phyloP scores from a whole-genome alignment of 2,329 filamentous ascomycete species.

The Clonostachys solani region DNA sequence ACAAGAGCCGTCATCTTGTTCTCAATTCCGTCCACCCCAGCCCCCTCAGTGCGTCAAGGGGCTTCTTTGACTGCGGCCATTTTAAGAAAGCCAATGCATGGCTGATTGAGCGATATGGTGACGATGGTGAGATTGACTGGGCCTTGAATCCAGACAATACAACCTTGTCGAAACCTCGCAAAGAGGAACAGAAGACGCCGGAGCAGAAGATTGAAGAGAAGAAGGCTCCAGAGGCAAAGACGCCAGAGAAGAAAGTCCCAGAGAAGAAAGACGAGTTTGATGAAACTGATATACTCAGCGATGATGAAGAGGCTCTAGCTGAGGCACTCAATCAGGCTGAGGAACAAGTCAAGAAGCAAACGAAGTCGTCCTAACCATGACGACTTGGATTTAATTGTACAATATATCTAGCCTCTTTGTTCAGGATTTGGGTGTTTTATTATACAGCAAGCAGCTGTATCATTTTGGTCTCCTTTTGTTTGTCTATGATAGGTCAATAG shows the following conservation, averaged over 20 bases:
- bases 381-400: no score
- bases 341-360: slow-evolving; percentile 14
- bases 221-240: background rate
- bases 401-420: no score
- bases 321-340: slow-evolving; percentile 26
- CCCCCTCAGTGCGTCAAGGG: slow-evolving; percentile 78
- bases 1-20: slow-evolving; percentile 72
- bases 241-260: slow-evolving; percentile 3
- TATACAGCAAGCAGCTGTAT: no score
- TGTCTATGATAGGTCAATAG: no score
- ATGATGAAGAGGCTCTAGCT: slow-evolving; percentile 29
- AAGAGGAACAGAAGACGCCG: slow-evolving; percentile 4
- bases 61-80: slow-evolving; percentile 81
- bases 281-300: slow-evolving; percentile 23
- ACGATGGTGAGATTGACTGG: slow-evolving; percentile 84
- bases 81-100: slow-evolving; percentile 83
- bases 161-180: slow-evolving; percentile 15
- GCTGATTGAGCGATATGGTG: slow-evolving; percentile 74
- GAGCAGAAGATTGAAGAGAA: slow-evolving; percentile 4
- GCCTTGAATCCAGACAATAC: slow-evolving; percentile 41
- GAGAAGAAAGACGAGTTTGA: slow-evolving; percentile 4
- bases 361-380: no score
- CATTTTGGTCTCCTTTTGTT: no score
- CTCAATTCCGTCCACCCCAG: slow-evolving; percentile 87
- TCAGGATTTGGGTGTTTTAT: no score